phyloP scores from a whole-genome alignment of 768 basidiomycete species.

The Suillus tomentosus region DNA sequence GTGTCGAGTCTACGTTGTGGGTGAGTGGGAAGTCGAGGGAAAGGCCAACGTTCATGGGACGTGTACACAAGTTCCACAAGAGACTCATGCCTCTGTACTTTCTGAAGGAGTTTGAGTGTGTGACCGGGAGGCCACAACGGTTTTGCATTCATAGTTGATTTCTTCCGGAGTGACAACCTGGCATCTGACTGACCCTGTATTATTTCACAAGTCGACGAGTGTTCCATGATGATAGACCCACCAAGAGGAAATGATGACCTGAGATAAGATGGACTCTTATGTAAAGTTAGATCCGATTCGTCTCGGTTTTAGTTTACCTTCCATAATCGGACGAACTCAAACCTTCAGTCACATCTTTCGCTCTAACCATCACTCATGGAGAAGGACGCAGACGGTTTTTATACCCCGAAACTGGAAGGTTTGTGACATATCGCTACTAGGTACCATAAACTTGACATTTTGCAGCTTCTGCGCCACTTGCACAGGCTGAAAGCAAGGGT shows the following conservation, averaged over 20 bases:
- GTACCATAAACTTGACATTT: not conserved
- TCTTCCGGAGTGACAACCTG: not conserved
- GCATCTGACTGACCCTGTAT: not conserved
- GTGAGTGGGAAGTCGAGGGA: conserved; percentile 27
- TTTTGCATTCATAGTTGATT: conserved; percentile 1
- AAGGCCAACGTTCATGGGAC: conserved; percentile 68
- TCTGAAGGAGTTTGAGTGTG: conserved; percentile 24
- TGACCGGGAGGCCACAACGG: conserved; percentile 18
- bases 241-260: not conserved
- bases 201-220: not conserved
- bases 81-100: conserved; percentile 47
- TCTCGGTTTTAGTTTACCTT: not conserved
- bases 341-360: conserved; percentile 5
- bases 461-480: conserved; percentile 24
- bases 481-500: conserved; percentile 33
- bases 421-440: conserved; percentile 5
- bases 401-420: conserved; percentile 56
- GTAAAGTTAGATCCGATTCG: not conserved
- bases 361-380: conserved; percentile 43
- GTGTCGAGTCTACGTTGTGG: conserved; percentile 15
- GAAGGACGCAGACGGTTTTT: conserved; percentile 83
- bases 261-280: not conserved
- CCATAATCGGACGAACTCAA: conserved; percentile 12
- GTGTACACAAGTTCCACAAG: conserved; percentile 61
- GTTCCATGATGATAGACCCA: conserved; percentile 1